Evolutionary conservation across 345 rosid genomes (phyloP), one percentile per base, ranked within the genome.

Genomic region (Eucalyptus cloeziana): DNA sequence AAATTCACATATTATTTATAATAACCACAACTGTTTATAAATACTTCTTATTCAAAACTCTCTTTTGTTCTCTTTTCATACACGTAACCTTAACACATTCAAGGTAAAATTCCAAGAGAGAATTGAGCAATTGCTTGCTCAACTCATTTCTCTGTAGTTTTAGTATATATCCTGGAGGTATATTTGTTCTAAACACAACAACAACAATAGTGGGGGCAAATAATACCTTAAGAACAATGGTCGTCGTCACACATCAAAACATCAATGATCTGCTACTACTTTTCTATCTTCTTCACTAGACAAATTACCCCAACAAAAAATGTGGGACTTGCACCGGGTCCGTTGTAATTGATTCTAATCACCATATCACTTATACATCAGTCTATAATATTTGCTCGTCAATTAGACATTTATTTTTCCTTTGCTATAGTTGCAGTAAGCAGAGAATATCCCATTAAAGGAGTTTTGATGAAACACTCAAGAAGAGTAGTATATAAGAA

Each of bases 11-110:
- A 7, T 17, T 52, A 52, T 52, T 52, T 52, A 52, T 19, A 3
- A 19, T 52, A 52, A 52, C 24, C 10, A 52, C 56, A 52, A 52
- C 4, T 52, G 2, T 52, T 52, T 19, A 52, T 17, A 52, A 52
- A 52, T 52, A 52, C 0, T 52, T 52, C 24, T 52, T 52, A 52
- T 52, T 52, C 0, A 52, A 0, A 52, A 19, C 0, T 52, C 22
- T 52, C 24, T 7, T 52, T 52, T 19, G 56, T 52, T 52, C 24
- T 52, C 24, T 52, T 52, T 52, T 52, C 56, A 7, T 52, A 19
- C 56, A 52, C 2, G 0, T 52, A 52, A 52, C 9, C 0, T 52
- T 52, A 52, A 52, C 4, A 52, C 56, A 52, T 52, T 52, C 22
- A 52, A 52, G 24, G 4, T 17, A 7, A 17, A 52, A 52, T 52